These are phyloP conservation scores for Caloboletus inedulis DNA, from an alignment of 1,284 basidiomycete species.

Conservation along the genomic window DNA sequence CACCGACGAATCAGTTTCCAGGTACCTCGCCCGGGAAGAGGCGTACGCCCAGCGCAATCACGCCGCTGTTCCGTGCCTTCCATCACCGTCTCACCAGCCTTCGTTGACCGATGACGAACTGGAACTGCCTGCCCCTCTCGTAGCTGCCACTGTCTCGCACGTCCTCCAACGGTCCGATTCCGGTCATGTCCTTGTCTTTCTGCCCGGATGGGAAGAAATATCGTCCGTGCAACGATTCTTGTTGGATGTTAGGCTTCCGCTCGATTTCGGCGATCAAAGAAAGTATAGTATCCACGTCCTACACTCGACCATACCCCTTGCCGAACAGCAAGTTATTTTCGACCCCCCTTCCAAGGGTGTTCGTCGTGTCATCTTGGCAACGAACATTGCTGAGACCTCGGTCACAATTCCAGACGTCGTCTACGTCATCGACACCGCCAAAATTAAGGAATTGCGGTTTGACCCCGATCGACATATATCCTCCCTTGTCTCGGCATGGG, in stretches of 20 bases:
- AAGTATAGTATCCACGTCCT: constrained; percentile 82
- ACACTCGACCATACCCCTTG: constrained; percentile 88
- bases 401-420: constrained; percentile 97
- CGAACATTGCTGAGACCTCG: constrained; percentile 96
- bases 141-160: constrained; percentile 81
- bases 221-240: constrained; percentile 73
- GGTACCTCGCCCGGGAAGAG: constrained; percentile 78
- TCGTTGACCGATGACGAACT: constrained; percentile 56
- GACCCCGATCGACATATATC: constrained; percentile 89
- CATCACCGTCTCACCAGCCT: constrained; percentile 21
- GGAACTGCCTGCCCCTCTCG: constrained; percentile 80
- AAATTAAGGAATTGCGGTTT: constrained; percentile 91
- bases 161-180: constrained; percentile 74
- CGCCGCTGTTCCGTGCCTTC: constrained; percentile 22
- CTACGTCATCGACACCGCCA: constrained; percentile 88
- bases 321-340: constrained; percentile 91
- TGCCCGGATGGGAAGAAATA: constrained; percentile 94
- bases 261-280: constrained; percentile 58
- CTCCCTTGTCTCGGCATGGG: constrained; percentile 86
- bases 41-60: constrained; percentile 34
- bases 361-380: constrained; percentile 87
- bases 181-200: constrained; percentile 90
- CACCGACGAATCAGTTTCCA: constrained; percentile 69
- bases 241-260: constrained; percentile 54
- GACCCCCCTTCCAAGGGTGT: constrained; percentile 74